A percentile compares a stretch with the other conserved stretches of the same genome.
Conservation (phyloP, 805 yeast species). For the Ogataea pignaliae region DNA sequence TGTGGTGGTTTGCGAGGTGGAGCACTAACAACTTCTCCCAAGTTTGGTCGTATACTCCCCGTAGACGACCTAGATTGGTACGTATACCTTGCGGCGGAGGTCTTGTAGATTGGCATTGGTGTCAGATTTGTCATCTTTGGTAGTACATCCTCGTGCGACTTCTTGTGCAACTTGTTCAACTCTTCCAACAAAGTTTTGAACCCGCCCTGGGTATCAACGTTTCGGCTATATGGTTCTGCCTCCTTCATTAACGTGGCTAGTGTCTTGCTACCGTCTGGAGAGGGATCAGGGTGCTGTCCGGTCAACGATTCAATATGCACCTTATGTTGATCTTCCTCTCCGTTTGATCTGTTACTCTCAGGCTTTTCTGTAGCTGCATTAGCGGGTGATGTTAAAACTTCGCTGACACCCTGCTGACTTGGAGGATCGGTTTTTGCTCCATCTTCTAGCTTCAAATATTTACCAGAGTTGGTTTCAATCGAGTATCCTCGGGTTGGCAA, state of each 20-base stretch:
- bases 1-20: slow-evolving; percentile 1
- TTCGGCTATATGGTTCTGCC: not conserved
- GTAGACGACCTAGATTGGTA: not conserved
- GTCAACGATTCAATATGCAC: not conserved
- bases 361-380: not conserved
- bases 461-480: not conserved
- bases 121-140: slow-evolving; percentile 25
- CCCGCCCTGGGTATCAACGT: slow-evolving; percentile 2
- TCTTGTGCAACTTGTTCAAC: slow-evolving; percentile 19
- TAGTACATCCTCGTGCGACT: slow-evolving; percentile 8
- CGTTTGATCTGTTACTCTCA: not conserved
- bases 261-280: not conserved
- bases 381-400: not conserved
- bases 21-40: not conserved
- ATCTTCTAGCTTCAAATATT: not conserved
- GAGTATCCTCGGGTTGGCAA: too few species aligned
- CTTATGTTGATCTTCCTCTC: not conserved
- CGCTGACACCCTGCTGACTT: not conserved
- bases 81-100: not conserved
- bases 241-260: slow-evolving; percentile 6
- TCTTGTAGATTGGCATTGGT: slow-evolving; percentile 15
- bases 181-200: slow-evolving; percentile 22
- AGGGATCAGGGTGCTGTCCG: not conserved
- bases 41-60: too few species aligned
- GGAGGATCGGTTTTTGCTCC: not conserved